Base-by-base conservation (phyloP, 345 rosid species). In the Eucalyptus curtisii region DNA sequence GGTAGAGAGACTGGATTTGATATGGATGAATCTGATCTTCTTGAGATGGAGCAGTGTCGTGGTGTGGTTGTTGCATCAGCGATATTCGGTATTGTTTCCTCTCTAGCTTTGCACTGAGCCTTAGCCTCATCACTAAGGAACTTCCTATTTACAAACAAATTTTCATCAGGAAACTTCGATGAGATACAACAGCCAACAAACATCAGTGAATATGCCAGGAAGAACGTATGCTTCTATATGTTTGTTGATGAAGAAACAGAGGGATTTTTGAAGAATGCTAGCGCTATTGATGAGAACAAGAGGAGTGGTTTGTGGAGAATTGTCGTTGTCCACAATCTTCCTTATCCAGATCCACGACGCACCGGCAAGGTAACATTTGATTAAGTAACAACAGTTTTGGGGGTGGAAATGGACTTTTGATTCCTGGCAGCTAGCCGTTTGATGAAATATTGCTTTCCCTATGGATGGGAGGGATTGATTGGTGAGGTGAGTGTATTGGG, bases 1-100 rank as follows among this genome's bases (percentile, higher is more conserved):
- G 98, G 99, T 53, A 94, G 71, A 31, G 92, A 91, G 85, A 97
- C 98, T 87, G 99, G 99, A 91, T 98, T 92, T 90, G 99, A 98
- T 92, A 95, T 98, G 59, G 96, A 95, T 49, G 98, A 95, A 87
- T 89, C 87, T 88, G 99, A 98, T 91, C 95, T 98, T 90, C 95
- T 93, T 90, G 96, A 94, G 47, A 98, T 98, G 99, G 96, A 95
- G 90, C 95, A 94, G 90, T 98, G 99, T 90, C 91, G 87, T 86
- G 98, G 99, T 85, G 93, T 98, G 90, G 98, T 97, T 89, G 99
- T 98, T 92, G 95, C 97, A 48, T 97, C 99, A 71, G 99, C 99
- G 87, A 96, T 98, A 89, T 98, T 98, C 90, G 99, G 99, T 98
- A 96, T 45, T 66, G 87, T 89, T 90, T 89, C 11, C 44, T 86